Conservation (phyloP, 495 filamentous ascomycete species). For the Tuber brumale region DNA sequence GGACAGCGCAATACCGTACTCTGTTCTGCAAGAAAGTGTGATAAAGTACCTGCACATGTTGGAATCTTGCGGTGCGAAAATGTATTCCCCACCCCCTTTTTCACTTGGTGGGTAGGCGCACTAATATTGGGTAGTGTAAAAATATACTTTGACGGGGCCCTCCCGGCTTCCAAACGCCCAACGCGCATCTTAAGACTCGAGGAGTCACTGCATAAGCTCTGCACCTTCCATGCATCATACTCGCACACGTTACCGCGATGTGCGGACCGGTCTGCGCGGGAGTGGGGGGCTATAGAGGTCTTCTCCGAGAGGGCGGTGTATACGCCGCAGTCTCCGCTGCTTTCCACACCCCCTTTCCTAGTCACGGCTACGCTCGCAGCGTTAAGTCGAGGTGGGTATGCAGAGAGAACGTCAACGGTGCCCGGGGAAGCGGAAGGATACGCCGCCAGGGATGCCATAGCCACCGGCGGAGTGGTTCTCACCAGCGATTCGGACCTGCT, state of each 20-base stretch:
- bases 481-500: slow-evolving; percentile 37
- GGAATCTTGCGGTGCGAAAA: slow-evolving; percentile 47
- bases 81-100: slow-evolving; percentile 49
- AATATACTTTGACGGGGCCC: slow-evolving; percentile 73
- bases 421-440: slow-evolving; percentile 35
- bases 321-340: neutral
- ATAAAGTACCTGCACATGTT: slow-evolving; percentile 58
- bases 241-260: slow-evolving; percentile 7
- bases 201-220: slow-evolving; percentile 20
- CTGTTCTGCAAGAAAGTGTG: slow-evolving; percentile 52
- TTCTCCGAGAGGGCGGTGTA: slow-evolving; percentile 7
- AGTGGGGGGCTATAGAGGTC: neutral
- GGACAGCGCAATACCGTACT: slow-evolving; percentile 57
- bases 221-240: slow-evolving; percentile 19
- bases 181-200: slow-evolving; percentile 51
- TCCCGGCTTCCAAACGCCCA: slow-evolving; percentile 60
- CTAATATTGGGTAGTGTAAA: slow-evolving; percentile 44
- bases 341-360: slow-evolving; percentile 38
- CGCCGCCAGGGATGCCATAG: slow-evolving; percentile 34
- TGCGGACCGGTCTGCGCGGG: neutral
- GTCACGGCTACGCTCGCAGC: slow-evolving; percentile 13
- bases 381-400: slow-evolving; percentile 8
- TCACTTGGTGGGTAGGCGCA: neutral
- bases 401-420: slow-evolving; percentile 14
- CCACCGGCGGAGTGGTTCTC: slow-evolving; percentile 20